Percentiles rank a stretch among this genome's conserved stretches.
phyloP scores from a whole-genome alignment of 1,284 basidiomycete species.

The Austropuccinia psidii region DNA sequence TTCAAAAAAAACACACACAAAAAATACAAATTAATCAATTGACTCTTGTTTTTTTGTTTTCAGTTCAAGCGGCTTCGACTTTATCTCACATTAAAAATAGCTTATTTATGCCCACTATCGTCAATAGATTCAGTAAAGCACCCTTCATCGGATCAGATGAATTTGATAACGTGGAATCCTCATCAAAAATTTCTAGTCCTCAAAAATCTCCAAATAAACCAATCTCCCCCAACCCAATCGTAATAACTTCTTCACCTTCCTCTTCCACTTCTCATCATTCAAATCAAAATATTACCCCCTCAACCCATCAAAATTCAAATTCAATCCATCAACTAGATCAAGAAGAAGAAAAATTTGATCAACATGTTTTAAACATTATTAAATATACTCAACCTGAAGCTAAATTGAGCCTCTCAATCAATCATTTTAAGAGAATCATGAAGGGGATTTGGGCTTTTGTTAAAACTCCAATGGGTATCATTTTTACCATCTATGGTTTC shows the following conservation, averaged over 20 bases:
- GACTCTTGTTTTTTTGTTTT: not conserved
- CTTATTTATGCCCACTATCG: conserved; percentile 4
- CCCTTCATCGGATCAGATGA: conserved; percentile 4
- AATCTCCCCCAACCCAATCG: not conserved
- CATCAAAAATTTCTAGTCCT: not conserved
- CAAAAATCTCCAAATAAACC: not conserved
- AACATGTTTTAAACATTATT: conserved; percentile 1
- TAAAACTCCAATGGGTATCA: conserved; percentile 21
- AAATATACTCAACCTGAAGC: not conserved
- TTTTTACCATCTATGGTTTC: conserved; percentile 27
- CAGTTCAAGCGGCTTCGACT: conserved; percentile 31
- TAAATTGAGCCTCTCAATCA: not conserved
- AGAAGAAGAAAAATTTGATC: not conserved
- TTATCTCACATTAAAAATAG: conserved; percentile 31
- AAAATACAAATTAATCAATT: not conserved
- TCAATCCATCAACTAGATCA: too few species aligned
- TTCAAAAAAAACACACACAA: not conserved
- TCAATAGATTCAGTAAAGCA: not conserved
- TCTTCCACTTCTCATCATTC: not conserved
- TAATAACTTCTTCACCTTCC: not conserved
- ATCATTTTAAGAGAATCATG: not conserved
- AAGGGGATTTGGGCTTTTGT: conserved; percentile 2
- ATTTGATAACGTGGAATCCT: too few species aligned
- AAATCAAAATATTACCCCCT: not conserved
- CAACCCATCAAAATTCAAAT: not conserved